Base-by-base conservation (phyloP, 345 rosid species). In the Garcia nutans region DNA sequence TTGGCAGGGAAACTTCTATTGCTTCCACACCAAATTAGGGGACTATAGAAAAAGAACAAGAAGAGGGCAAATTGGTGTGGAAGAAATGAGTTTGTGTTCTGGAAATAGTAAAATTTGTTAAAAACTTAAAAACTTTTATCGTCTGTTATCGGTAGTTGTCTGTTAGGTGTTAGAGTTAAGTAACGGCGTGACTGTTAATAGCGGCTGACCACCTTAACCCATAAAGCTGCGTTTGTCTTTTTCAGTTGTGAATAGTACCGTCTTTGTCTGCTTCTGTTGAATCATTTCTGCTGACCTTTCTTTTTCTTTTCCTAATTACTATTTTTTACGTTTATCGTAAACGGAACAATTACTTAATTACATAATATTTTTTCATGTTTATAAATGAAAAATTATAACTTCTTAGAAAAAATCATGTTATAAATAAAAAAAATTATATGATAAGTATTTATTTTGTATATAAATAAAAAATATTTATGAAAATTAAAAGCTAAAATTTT, bases 171-270 rank as follows among this genome's bases (percentile, higher is more conserved):
- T 23, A 33, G 9, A 56, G 55, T 76, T 77, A 75, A 88, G 41
- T 37, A 37, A 37, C 94, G 88, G 91, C 89, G 91, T 82, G 52
- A 60, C 83, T 56, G 90, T 84, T 80, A 88, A 33, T 84, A 90
- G 89, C 94, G 87, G 92, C 88, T 72, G 80, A 77, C 77, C 65
- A 44, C 15, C 26, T 55, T 70, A 22, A 23, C 74, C 67, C 41
- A n/a, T 68, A 70, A 74, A 74, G 61, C 62, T 59, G 70, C 45
- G 55, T 20, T 57, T 33, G 63, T 78, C 61, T 17, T 11, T 50
- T 77, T 74, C 74, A 50, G 66, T 62, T 23, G 74, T 70, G n/a
- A 70, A 55, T 74, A 15, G 37, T 26, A 44, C 24, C 9, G 37
- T 50, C 22, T 76, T 72, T 74, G 85, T 71, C 75, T 13, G 61